Base-by-base conservation (phyloP, 163 green algal genomes). In the Prototheca cutis region DNA sequence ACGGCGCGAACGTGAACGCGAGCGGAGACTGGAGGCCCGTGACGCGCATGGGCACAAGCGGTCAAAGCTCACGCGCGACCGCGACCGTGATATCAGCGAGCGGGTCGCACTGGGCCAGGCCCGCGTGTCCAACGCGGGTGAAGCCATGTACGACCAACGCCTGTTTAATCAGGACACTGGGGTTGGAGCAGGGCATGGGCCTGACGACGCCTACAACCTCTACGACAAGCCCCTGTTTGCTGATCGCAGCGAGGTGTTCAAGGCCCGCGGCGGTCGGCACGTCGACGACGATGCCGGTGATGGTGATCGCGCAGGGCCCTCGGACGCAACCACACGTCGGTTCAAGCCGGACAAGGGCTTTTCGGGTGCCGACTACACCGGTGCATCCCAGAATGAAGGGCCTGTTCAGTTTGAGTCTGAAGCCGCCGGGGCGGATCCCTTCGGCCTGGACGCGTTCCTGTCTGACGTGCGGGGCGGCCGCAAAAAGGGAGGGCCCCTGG, bases 151-250 rank as follows among this genome's bases (percentile, higher is more conserved):
- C 74, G 91, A 98, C 81, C 82, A 91, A 70, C 84, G 91, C 5
- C 79, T 98, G 58, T 98, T 98, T 82, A 88, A 73, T 63, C 68
- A 67, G 62, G 66, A 74, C 36, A 55, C 63, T 4, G 71, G 71
- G 33, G 84, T 95, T 72, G 78, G 65, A 33, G 77, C 67, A 4
- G 91, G 91, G n/a, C 87, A 96, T 62, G 84, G 68, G 0, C 65
- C 72, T 0, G 89, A 98, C 30, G 91, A 98, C 69, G 57, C 61
- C 30, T 98, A 98, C 80, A 90, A 88, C 73, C 59, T 95, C 40
- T 98, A 98, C 68, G 90, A 97, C 80, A 95, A 95, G 77, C 72
- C 84, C 8, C 76, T 98, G 49, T 96, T 94, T 66, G 77, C 80
- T 3, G 84, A 95, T 68, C 74, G 85, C 32, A 73, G 58, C 25